A percentile compares a stretch with the other conserved stretches of the same genome.
Evolutionary conservation across 1,139 yeast species (phyloP).

Genomic region (Lodderomyces beijingensis): DNA sequence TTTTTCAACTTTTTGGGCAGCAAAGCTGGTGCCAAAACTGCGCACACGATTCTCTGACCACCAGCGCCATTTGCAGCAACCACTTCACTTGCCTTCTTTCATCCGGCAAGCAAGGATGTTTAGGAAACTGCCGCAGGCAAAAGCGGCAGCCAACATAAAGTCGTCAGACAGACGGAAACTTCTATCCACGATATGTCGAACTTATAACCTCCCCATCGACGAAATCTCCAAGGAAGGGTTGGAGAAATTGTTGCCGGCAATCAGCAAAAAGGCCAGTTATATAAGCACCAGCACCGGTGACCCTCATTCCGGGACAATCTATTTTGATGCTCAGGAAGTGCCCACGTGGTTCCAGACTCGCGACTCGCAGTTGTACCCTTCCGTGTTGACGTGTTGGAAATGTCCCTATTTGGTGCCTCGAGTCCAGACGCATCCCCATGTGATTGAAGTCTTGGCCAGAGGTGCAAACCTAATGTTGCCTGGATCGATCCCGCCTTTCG

Average conservation of each 20-base stretch:
- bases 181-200: slow-evolving; percentile 42
- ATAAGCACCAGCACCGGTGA: slow-evolving; percentile 43
- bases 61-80: no score
- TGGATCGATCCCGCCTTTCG: slow-evolving; percentile 82
- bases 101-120: no score
- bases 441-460: slow-evolving; percentile 54
- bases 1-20: slow-evolving; percentile 1
- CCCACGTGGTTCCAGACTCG: slow-evolving; percentile 73
- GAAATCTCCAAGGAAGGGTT: slow-evolving; percentile 44
- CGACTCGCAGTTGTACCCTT: slow-evolving; percentile 58
- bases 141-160: slow-evolving; percentile 75
- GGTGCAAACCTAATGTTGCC: slow-evolving; percentile 94
- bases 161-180: slow-evolving; percentile 74
- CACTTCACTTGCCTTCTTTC: slow-evolving; percentile 2
- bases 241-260: slow-evolving; percentile 51
- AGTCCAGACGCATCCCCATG: slow-evolving; percentile 69
- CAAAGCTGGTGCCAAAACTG: no score
- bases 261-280: slow-evolving; percentile 63
- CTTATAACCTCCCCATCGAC: slow-evolving; percentile 42
- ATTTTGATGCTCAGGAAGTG: slow-evolving; percentile 55
- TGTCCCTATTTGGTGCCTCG: slow-evolving; percentile 63
- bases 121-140: slow-evolving; percentile 59
- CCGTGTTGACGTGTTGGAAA: slow-evolving; percentile 70
- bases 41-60: no score
- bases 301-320: slow-evolving; percentile 60